Evolutionary conservation across 768 basidiomycete species (phyloP).

Genomic region (Sporobolomyces roseus): DNA sequence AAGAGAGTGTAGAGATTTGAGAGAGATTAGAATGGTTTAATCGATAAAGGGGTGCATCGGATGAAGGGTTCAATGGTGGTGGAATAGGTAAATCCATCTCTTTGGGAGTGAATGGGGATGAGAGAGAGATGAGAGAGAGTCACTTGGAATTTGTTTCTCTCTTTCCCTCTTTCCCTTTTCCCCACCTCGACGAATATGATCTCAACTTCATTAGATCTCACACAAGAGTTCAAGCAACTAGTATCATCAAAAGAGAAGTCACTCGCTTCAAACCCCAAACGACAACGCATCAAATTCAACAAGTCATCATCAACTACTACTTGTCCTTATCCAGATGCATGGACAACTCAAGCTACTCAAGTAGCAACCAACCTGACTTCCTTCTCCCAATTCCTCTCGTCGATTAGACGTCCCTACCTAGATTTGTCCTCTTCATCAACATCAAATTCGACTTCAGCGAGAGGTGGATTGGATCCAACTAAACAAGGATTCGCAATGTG

Average conservation of each 20-base stretch:
- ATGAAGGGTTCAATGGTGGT: not conserved
- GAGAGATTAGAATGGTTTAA: not conserved
- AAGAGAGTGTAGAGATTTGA: conserved; percentile 24
- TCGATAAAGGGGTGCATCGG: conserved; percentile 6
- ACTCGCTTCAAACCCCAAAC: conserved; percentile 13
- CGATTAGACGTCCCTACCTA: conserved; percentile 81
- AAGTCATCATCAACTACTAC: not conserved
- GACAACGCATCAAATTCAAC: not conserved
- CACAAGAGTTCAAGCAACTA: conserved; percentile 23
- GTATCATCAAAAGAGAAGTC: conserved; percentile 5
- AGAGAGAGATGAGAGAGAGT: not conserved
- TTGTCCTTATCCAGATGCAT: conserved; percentile 10
- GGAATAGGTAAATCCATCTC: conserved; percentile 15
- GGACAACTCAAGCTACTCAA: conserved; percentile 35
- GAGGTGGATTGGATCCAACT: conserved; percentile 8
- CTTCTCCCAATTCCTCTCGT: conserved; percentile 57
- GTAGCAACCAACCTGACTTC: conserved; percentile 38
- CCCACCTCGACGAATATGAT: not conserved
- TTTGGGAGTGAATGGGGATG: not conserved
- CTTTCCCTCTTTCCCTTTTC: not conserved
- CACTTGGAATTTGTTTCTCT: not conserved
- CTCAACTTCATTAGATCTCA: conserved; percentile 8
- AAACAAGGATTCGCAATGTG: conserved; percentile 44
- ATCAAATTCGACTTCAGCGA: not conserved
- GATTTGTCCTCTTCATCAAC: conserved; percentile 54